Conservation (phyloP, 1,284 basidiomycete species). For the Puccinia novopanici region DNA sequence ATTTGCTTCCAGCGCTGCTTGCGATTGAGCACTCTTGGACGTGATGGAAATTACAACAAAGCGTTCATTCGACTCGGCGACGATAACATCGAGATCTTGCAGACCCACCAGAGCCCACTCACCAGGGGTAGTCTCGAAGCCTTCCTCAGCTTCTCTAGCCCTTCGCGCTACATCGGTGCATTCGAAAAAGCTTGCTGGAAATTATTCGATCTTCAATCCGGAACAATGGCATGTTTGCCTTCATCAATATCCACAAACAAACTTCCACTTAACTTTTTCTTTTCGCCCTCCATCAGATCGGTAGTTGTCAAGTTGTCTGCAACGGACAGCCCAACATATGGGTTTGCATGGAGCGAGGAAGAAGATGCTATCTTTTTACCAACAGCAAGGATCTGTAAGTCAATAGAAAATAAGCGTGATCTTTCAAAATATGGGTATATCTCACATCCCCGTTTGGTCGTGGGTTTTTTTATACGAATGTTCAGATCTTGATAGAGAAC, state of each 20-base stretch:
- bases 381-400: constrained; percentile 25
- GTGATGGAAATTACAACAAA: neutral
- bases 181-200: constrained; percentile 24
- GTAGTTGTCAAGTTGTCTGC: constrained; percentile 15
- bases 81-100: constrained; percentile 2
- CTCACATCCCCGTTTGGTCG: too few species aligned
- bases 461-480: neutral
- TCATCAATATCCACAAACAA: neutral
- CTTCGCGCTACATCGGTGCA: constrained; percentile 6
- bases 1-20: neutral
- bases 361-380: constrained; percentile 7
- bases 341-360: neutral
- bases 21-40: neutral
- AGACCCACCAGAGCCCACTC: constrained; percentile 12
- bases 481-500: neutral
- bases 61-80: neutral
- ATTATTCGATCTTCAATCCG: constrained; percentile 11
- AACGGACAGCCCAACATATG: constrained; percentile 26
- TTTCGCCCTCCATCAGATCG: neutral
- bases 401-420: neutral
- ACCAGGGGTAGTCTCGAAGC: constrained; percentile 1
- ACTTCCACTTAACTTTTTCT: neutral
- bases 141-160: neutral
- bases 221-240: constrained; percentile 8
- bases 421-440: too few species aligned